Evolutionary conservation across 2,329 filamentous ascomycete genomes (phyloP), one percentile per base, ranked within the genome.

Genomic region (Scolecobasidium constrictum): DNA sequence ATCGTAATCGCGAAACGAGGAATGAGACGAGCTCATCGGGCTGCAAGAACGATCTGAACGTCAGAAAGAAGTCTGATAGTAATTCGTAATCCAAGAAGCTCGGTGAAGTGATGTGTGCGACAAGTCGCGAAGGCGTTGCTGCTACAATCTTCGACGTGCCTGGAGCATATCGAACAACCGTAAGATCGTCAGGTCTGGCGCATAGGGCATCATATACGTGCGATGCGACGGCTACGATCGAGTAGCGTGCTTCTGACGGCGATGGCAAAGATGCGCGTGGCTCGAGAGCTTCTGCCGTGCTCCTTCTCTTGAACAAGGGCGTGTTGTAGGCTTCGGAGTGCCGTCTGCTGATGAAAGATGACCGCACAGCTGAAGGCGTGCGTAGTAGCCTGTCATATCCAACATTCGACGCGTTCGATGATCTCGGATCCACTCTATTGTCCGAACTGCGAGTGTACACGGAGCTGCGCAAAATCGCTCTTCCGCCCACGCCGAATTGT

Each of bases 31-130:
- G 71, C 52, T 90, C 82, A 16, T 72, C 69, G 0, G 83, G 71
- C 11, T 85, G 79, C 46, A 98, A 69, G 56, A 95, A 98, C 3
- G 83, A 76, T 38, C 92, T 84, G 56, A 86, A 98, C 0, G 92
- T 96, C 17, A 98, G 75, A 56, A 98, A 98, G 63, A 98, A 98
- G 60, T 98, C 92, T 1, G 92, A 96, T 4, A 98, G 77, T 4
- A 98, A 73, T 55, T 96, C 90, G 59, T 98, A 98, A 60, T 98
- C 90, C 55, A 98, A 77, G 57, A 96, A 95, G 39, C 79, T 87
- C 13, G 92, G 86, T 1, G 92, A 96, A 0, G 92, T 96, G 49
- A 98, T 95, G 63, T 98, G 88, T 11, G 90, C 88, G 39, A 98
- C 85, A 28, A 98, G 77, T 11, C 92, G 81, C 3, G 88, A 81